phyloP scores from a whole-genome alignment of 306 rosid genomes.

The Cercis canadensis region DNA sequence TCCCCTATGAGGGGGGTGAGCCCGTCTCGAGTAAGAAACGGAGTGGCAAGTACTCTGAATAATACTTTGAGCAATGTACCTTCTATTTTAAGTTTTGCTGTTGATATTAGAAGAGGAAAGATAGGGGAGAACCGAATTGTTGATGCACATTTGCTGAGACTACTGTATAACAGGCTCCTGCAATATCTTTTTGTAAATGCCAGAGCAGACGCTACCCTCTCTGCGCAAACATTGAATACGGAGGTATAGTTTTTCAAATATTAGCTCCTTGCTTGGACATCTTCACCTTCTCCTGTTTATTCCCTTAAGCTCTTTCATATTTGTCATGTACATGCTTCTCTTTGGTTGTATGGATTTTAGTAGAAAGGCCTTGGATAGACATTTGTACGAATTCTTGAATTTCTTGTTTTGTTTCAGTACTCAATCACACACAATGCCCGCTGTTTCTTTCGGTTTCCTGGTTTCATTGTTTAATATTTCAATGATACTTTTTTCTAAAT shows the following conservation, averaged over 20 bases:
- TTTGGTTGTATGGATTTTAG: not conserved
- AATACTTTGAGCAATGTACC: conserved; percentile 56
- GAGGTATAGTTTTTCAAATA: conserved; percentile 61
- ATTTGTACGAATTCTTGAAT: conserved; percentile 3
- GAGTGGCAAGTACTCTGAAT: conserved; percentile 43
- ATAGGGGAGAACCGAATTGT: conserved; percentile 63
- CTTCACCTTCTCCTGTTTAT: not conserved
- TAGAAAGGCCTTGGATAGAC: conserved; percentile 7
- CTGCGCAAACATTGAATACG: conserved; percentile 70
- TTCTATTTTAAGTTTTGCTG: conserved; percentile 71
- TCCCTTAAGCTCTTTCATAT: not conserved
- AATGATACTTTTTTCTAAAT: conserved; percentile 30
- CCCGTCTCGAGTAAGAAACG: conserved; percentile 68
- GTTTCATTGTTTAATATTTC: conserved; percentile 23
- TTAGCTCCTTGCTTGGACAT: not conserved
- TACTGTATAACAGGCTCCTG: conserved; percentile 73
- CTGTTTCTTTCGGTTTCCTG: conserved; percentile 11
- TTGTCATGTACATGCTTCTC: not conserved
- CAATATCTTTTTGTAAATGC: conserved; percentile 94
- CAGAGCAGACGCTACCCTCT: conserved; percentile 65
- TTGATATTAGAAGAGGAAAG: conserved; percentile 71
- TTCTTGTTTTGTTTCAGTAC: not conserved
- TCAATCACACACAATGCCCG: not conserved
- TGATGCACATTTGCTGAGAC: conserved; percentile 80
- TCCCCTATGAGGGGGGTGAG: conserved; percentile 76